Evolutionary conservation across 169 alveolate genomes (phyloP).

Genomic region (Plasmodium relictum): DNA sequence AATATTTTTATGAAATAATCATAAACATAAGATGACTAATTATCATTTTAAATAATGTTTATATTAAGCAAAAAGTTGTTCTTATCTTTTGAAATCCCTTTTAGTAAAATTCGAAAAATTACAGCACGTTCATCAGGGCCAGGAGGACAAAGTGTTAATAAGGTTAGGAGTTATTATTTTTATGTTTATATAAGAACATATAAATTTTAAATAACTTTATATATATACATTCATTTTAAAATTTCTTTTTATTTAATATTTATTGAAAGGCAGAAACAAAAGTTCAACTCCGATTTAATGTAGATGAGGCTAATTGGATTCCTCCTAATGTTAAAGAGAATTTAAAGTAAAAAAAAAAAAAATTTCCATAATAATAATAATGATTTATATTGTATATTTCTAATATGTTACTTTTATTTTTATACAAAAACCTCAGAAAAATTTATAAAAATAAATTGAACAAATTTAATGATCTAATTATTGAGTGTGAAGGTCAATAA

Average conservation of each 20-base stretch:
- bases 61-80: slow-evolving; percentile 25
- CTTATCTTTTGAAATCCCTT: slow-evolving; percentile 67
- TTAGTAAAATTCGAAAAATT: slow-evolving; percentile 39
- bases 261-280: slow-evolving; percentile 83
- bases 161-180: slow-evolving; percentile 68
- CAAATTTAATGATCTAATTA: slow-evolving; percentile 54
- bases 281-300: slow-evolving; percentile 85
- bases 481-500: slow-evolving; percentile 55
- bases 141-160: slow-evolving; percentile 88
- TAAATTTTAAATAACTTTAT: background rate
- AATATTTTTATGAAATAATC: background rate
- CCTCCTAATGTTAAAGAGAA: slow-evolving; percentile 79
- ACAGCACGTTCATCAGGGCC: slow-evolving; percentile 87
- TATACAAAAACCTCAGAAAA: slow-evolving; percentile 14
- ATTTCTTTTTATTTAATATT: background rate
- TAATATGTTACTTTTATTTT: background rate
- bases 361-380: background rate
- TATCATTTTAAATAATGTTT: slow-evolving; percentile 30
- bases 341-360: slow-evolving; percentile 76
- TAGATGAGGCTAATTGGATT: slow-evolving; percentile 82
- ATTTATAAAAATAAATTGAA: slow-evolving; percentile 32
- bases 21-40: background rate
- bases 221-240: background rate
- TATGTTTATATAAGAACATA: background rate
- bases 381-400: background rate